Conservation (phyloP, 257 asterid species). For the Nicotiana obtusifolia region DNA sequence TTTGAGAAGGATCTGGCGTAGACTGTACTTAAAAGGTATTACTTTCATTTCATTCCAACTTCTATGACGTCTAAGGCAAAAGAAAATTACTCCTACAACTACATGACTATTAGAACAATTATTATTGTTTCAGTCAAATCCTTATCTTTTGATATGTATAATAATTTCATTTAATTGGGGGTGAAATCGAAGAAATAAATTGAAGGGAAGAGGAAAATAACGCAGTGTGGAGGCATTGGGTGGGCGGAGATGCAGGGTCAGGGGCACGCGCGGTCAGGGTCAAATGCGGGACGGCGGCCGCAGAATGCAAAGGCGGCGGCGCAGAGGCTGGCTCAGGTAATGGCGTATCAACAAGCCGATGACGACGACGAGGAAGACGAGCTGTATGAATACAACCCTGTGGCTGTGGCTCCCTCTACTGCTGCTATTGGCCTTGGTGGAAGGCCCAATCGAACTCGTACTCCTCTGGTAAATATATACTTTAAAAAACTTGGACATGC, state of each 20-base stretch:
- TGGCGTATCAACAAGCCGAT: slow-evolving; percentile 69
- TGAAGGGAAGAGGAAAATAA: background rate
- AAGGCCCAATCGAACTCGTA: slow-evolving; percentile 42
- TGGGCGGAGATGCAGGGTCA: background rate
- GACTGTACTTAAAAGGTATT: too few species aligned
- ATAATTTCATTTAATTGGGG: background rate
- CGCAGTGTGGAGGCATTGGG: background rate
- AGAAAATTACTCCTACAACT: too few species aligned
- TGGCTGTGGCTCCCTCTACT: slow-evolving; percentile 33
- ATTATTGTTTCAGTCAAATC: background rate
- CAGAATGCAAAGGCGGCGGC: slow-evolving; percentile 88
- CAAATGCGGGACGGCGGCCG: slow-evolving; percentile 40
- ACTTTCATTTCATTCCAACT: too few species aligned
- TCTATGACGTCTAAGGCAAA: background rate
- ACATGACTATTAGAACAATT: background rate
- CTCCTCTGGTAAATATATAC: slow-evolving; percentile 53
- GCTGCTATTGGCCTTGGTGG: slow-evolving; percentile 78
- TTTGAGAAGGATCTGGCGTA: too few species aligned
- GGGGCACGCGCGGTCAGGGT: slow-evolving; percentile 32
- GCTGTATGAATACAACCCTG: slow-evolving; percentile 47
- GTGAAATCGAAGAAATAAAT: background rate
- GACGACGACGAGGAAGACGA: slow-evolving; percentile 73
- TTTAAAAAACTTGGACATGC: background rate
- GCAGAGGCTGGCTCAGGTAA: slow-evolving; percentile 77
- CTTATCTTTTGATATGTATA: background rate